Percentiles rank a stretch among this genome's conserved stretches.
phyloP scores from a whole-genome alignment of 2,329 filamentous ascomycete species.

The Amylocarpus encephaloides region DNA sequence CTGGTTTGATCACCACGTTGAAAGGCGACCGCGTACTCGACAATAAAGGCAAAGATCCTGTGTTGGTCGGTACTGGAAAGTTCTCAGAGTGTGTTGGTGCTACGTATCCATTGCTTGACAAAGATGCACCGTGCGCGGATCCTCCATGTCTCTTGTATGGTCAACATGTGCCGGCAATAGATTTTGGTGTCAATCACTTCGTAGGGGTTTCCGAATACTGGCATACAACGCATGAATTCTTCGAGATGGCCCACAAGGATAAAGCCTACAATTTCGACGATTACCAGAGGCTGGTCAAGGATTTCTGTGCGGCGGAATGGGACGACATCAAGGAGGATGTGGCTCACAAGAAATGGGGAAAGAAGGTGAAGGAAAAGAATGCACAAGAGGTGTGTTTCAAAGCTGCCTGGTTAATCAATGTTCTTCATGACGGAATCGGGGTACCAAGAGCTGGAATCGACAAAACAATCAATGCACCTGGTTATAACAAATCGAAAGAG shows the following conservation, averaged over 20 bases:
- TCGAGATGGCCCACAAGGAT: slow-evolving; percentile 66
- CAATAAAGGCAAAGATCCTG: slow-evolving; percentile 37
- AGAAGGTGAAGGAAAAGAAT: slow-evolving; percentile 65
- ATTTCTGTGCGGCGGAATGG: slow-evolving; percentile 86
- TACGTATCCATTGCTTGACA: slow-evolving; percentile 82
- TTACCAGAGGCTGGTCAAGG: slow-evolving; percentile 77
- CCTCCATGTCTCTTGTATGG: slow-evolving; percentile 85
- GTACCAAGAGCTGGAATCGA: slow-evolving; percentile 82
- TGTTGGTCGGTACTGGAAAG: slow-evolving; percentile 74
- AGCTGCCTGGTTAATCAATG: slow-evolving; percentile 94
- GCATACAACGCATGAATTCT: slow-evolving; percentile 96
- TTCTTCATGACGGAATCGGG: slow-evolving; percentile 92
- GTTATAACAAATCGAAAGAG: slow-evolving; percentile 66
- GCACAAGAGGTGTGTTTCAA: slow-evolving; percentile 94
- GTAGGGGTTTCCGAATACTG: slow-evolving; percentile 97
- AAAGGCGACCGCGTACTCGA: slow-evolving; percentile 51
- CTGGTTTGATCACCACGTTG: slow-evolving; percentile 65
- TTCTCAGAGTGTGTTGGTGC: slow-evolving; percentile 79
- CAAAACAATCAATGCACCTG: slow-evolving; percentile 38
- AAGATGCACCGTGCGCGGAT: slow-evolving; percentile 77
- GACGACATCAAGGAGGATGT: slow-evolving; percentile 63
- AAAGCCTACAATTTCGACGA: slow-evolving; percentile 84
- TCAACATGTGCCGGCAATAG: slow-evolving; percentile 87
- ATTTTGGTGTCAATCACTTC: slow-evolving; percentile 96
- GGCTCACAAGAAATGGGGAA: slow-evolving; percentile 61